Evolutionary conservation across 2,329 filamentous ascomycete genomes (phyloP), one percentile per base, ranked within the genome.

Genomic region (Cercospora beticola): DNA sequence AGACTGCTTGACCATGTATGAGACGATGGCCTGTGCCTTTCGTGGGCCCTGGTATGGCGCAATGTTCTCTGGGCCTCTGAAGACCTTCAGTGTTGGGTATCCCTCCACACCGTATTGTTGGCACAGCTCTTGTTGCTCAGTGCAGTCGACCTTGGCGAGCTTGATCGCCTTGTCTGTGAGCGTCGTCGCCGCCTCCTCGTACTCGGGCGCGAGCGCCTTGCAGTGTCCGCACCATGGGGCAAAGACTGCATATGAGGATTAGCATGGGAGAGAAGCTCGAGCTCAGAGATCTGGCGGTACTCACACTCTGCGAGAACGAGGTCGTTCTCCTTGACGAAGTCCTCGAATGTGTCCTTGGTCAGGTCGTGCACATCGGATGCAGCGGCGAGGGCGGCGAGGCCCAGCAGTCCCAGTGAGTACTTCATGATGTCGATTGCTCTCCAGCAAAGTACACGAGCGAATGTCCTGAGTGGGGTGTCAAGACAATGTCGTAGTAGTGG

Each of bases 21-120:
- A 91, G 72, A 90, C 82, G 76, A 91, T 89, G 40, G 87, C 84
- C 82, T 88, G 89, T 73, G 94, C 90, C 86, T 98, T 97, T 82
- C 95, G 89, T 82, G 93, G 90, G 79, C 95, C 95, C 76, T 86
- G 86, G 85, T 99, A 99, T 72, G 94, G 90, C 73, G 88, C 86
- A 79, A 92, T 83, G 80, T 91, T 92, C 10, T 97, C 92, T 54
- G 84, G 82, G 76, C 95, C 94, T 77, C 94, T 93, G 93, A 99
- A 99, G 83, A 99, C 89, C 90, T 98, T 99, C 80, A 99, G 89
- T 74, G 95, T 99, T 71, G 95, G 95, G 87, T 99, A 99, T 74
- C 95, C 95, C 86, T 98, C 93, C 54, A 99, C 94, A 71, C 92
- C 94, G 78, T 92, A 92, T 76, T 88, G 85, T 82, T 93, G 88